These are phyloP conservation scores for Crithidia sp. DNA, from an alignment of 208 protist species.

Conservation along the genomic window DNA sequence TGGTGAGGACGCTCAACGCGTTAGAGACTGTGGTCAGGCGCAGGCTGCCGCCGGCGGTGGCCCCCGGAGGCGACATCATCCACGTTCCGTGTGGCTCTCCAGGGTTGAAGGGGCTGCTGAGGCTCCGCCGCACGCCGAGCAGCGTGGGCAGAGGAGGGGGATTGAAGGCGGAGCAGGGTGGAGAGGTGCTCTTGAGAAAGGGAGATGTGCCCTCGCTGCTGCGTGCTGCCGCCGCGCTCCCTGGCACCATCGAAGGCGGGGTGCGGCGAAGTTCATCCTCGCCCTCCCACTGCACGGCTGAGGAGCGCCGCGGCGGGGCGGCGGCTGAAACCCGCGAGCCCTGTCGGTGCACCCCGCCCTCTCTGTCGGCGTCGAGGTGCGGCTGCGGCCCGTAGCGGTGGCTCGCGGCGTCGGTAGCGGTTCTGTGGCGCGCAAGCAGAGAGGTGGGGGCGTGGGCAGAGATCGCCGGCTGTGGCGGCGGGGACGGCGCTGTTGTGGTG, in stretches of 20 bases:
- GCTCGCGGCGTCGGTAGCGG: background rate
- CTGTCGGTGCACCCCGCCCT: background rate
- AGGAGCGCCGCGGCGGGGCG: constrained; percentile 2
- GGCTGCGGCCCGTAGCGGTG: background rate
- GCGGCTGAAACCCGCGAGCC: background rate
- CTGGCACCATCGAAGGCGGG: background rate
- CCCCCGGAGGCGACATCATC: background rate
- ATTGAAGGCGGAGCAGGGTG: constrained; percentile 1
- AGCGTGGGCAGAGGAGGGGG: constrained; percentile 10
- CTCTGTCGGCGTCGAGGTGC: background rate
- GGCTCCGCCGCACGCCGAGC: background rate
- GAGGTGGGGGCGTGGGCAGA: background rate
- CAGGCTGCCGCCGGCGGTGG: background rate
- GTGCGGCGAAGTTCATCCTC: background rate
- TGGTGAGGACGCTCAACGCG: constrained; percentile 9
- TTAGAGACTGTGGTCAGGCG: constrained; percentile 8
- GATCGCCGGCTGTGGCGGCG: background rate
- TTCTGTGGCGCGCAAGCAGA: background rate
- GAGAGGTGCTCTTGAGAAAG: background rate
- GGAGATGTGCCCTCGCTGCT: background rate
- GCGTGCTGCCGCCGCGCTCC: background rate
- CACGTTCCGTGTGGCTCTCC: background rate
- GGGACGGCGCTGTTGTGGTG: background rate
- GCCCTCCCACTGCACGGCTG: constrained; percentile 7
- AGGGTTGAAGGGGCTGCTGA: background rate